A percentile compares a stretch with the other conserved stretches of the same genome.
Evolutionary conservation across 495 filamentous ascomycete genomes (phyloP).

Genomic region (Aspergillus mulundensis): DNA sequence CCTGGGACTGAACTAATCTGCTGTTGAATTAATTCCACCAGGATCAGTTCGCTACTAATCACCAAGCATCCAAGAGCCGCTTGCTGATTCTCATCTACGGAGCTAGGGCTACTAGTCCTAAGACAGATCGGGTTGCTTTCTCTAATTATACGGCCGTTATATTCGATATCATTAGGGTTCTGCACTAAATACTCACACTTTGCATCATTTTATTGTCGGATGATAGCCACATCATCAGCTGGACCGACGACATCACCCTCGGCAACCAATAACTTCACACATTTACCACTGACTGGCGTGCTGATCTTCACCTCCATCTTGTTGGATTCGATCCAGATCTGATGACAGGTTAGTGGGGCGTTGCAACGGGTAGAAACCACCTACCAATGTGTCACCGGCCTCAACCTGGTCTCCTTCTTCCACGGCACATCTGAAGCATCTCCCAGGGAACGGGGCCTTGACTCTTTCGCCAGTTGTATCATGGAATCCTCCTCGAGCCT

Average conservation of each 20-base stretch:
- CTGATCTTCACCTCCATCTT: slow-evolving; percentile 6
- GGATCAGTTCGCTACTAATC: too few species aligned
- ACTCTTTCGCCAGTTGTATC: background rate
- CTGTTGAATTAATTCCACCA: too few species aligned
- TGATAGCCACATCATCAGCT: slow-evolving; percentile 6
- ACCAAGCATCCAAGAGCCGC: too few species aligned
- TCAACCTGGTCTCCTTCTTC: background rate
- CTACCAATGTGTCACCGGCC: background rate
- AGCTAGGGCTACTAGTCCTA: too few species aligned
- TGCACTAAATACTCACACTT: background rate
- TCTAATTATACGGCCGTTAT: too few species aligned
- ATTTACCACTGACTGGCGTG: background rate
- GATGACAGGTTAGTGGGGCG: background rate
- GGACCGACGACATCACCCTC: slow-evolving; percentile 3
- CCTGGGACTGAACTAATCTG: background rate
- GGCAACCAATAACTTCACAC: background rate
- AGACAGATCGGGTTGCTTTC: too few species aligned
- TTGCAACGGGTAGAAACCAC: background rate
- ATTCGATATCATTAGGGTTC: too few species aligned
- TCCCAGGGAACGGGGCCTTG: slow-evolving; percentile 1
- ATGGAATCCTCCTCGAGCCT: background rate
- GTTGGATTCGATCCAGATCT: slow-evolving; percentile 8
- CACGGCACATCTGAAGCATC: slow-evolving; percentile 4
- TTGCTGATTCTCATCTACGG: too few species aligned
- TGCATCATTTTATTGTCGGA: background rate